phyloP scores from a whole-genome alignment of 23 red algal genomes.

The Agarophyton chilense region DNA sequence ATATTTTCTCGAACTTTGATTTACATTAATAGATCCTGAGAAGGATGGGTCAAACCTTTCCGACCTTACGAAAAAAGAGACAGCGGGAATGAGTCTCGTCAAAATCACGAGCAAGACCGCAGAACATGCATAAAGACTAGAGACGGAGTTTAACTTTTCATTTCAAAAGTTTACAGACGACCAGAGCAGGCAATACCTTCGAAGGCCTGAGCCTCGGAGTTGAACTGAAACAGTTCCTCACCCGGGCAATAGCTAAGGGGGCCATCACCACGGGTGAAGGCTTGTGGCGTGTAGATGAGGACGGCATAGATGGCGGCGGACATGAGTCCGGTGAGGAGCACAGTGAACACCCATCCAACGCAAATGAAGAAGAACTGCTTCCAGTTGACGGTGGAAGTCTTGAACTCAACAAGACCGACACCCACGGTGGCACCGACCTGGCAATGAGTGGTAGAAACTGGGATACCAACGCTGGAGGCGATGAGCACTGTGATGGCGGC shows the following conservation, averaged over 20 bases:
- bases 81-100: too few relatives aligned
- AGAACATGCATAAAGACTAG: too few relatives aligned
- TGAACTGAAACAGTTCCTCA: constrained; percentile 53
- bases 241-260: constrained; percentile 70
- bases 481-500: constrained; percentile 95
- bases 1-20: too few relatives aligned
- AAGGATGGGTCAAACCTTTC: too few relatives aligned
- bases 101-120: too few relatives aligned
- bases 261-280: constrained; percentile 2
- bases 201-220: constrained; percentile 35
- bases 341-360: constrained; percentile 85
- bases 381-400: constrained; percentile 84
- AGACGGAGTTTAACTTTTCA: too few relatives aligned
- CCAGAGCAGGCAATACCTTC: constrained; percentile 69
- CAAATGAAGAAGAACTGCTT: constrained; percentile 85
- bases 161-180: not conserved
- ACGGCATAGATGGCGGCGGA: constrained; percentile 62
- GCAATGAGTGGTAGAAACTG: constrained; percentile 96
- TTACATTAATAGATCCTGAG: too few relatives aligned
- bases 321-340: constrained; percentile 60
- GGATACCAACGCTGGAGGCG: constrained; percentile 86
- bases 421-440: constrained; percentile 87
- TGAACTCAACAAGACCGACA: constrained; percentile 81
- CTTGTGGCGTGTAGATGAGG: constrained; percentile 44
- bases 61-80: too few relatives aligned